Base-by-base conservation (phyloP, 1,284 basidiomycete species). In the Naganishia cerealis region DNA sequence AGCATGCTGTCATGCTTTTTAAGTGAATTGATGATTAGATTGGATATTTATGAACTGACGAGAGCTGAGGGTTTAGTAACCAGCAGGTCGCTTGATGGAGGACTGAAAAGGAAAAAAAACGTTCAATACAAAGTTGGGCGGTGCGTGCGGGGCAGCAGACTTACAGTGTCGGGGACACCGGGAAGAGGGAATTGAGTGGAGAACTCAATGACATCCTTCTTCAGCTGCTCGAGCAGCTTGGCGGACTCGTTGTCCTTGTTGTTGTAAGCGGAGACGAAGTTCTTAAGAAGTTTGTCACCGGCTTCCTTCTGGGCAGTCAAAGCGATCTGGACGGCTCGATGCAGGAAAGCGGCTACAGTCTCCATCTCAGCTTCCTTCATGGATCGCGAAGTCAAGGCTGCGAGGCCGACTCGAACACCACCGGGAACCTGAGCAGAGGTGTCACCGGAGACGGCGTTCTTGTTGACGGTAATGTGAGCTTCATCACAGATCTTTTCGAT, bases 401-500 rank as follows among this genome's bases (percentile, higher is more conserved):
- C 89, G 33, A 93, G 92, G 73, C 96, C 96, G 74, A 99, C 88
- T 74, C 96, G 92, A 77, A 99, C 95, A 76, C 96, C 96, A 76
- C 96, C 96, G 62, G 96, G 96, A 4, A 92, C 91, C 79, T 94
- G 91, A 1, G 96, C 96, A 66, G 92, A 96, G 52, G 88, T 85
- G 82, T 98, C 95, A 74, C 94, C 95, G 48, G 92, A 93, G 63
- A 98, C 94, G 66, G 94, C 92, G 82, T 98, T 98, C 84, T 97
- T 94, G 85, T 94, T 94, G 82, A 82, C 76, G 40, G 91, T 97
- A 81, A 99, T 97, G 75, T 93, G 93, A 77, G 92, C 88, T 66
- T 96, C 85, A 81, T 99, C 96, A 80, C 94, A 96, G 76, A 99
- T 88, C 86, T 97, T 98, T 86, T 97, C 94, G 70, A 99, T 88